Base-by-base conservation (phyloP, 2,329 filamentous ascomycete species). In the Phyllosticta citribraziliensis region DNA sequence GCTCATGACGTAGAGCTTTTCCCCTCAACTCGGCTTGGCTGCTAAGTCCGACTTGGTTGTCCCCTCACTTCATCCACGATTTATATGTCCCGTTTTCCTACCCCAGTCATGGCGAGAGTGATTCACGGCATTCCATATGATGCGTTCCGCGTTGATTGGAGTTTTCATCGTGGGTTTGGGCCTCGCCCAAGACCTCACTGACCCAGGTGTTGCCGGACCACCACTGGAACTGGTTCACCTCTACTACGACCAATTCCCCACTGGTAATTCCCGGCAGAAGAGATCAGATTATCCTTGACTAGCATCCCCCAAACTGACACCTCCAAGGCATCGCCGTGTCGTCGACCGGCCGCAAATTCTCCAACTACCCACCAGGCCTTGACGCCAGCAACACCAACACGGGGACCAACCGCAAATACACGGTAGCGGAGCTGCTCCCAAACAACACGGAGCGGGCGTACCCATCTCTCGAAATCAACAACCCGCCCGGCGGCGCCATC, bases 191-290 rank as follows among this genome's bases (percentile, higher is more conserved):
- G 20, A 65, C 17, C 35, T 69, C 22, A 61, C 63, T 20, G 76
- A 79, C 65, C 69, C 73, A 20, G 71, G 72, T 17, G 63, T 67
- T 12, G 69, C 70, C 19, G 79, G 79, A 1, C 77, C 78, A 12
- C 63, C 72, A 14, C 69, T 80, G 6, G 79, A 82, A 63, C 63
- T 80, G 27, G 74, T 77, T 0, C 79, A 82, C 68, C 68, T 80
- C 10, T 82, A 80, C 64, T 75, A 79, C 58, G 78, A 80, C 65
- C 73, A 81, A 66, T 82, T 76, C 74, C 78, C 71, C 17, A 78
- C 77, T 30, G 74, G 74, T 70, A 64, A 30, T 30, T 8, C 9
- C 25, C 6, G 8, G 53, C 64, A 64, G 60, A 40, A 30, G 20
- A 24, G 22, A 1, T 4, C 12, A 10, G n/a, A 27, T 27, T 9